Percentiles rank a stretch among this genome's conserved stretches.
Conservation (phyloP, 441 rosid species). For the Theobroma grandiflorum region DNA sequence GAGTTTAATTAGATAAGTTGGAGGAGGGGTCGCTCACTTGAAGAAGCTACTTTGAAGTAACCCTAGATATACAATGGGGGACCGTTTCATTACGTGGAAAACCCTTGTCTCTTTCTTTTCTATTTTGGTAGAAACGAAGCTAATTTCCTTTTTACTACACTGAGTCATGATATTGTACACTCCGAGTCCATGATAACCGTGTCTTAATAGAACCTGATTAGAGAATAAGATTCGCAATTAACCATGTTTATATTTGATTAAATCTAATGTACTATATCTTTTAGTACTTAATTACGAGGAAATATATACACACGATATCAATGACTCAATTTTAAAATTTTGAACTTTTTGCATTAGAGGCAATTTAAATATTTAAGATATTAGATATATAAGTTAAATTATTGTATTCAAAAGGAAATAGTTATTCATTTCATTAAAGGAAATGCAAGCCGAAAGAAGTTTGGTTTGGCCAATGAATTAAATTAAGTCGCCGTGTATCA, state of each 20-base stretch:
- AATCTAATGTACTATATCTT: no score
- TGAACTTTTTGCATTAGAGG: not conserved
- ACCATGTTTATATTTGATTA: not conserved
- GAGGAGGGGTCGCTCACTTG: not conserved
- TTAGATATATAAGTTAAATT: not conserved
- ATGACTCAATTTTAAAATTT: no score
- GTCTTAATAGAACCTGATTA: not conserved
- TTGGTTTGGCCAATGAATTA: not conserved
- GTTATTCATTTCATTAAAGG: not conserved
- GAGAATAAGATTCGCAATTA: not conserved
- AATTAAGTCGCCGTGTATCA: not conserved
- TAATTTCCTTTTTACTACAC: not conserved
- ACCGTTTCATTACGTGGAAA: not conserved
- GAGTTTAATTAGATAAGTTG: not conserved
- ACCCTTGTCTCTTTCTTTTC: not conserved
- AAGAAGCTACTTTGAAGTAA: not conserved
- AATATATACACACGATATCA: no score
- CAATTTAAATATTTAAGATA: not conserved
- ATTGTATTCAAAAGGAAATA: not conserved
- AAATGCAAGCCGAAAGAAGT: not conserved
- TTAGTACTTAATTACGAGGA: no score
- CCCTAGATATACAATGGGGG: not conserved
- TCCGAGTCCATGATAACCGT: not conserved
- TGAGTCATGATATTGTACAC: not conserved
- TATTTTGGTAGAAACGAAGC: not conserved